phyloP scores from a whole-genome alignment of 1,284 basidiomycete genomes.

The Trichosporon inkin region DNA sequence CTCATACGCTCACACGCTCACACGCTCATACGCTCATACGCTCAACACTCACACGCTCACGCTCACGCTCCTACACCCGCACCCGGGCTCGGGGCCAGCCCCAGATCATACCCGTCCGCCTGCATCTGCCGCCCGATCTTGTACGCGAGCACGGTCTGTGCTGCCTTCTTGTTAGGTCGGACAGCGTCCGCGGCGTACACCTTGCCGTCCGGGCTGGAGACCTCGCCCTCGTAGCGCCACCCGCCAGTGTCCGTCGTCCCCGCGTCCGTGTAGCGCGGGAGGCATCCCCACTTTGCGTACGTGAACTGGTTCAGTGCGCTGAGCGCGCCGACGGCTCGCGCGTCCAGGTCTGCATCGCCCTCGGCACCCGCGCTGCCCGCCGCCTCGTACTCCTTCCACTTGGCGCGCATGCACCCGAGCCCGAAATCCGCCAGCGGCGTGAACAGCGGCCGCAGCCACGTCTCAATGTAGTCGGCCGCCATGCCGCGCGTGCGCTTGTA shows the following conservation, averaged over 20 bases:
- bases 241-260: background rate
- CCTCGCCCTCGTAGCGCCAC: constrained; percentile 9
- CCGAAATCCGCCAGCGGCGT: constrained; percentile 33
- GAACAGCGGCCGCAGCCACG: constrained; percentile 41
- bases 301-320: constrained; percentile 13
- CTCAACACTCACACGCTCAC: too few species aligned
- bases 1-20: too few species aligned
- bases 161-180: constrained; percentile 32
- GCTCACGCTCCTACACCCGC: too few species aligned
- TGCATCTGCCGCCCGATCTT: constrained; percentile 29
- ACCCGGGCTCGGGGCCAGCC: background rate
- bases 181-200: constrained; percentile 26
- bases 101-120: background rate
- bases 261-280: constrained; percentile 10
- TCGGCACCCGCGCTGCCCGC: background rate
- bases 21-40: too few species aligned
- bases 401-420: constrained; percentile 20
- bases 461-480: constrained; percentile 32
- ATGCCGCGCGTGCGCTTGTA: constrained; percentile 27
- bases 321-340: constrained; percentile 3
- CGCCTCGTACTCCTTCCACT: background rate
- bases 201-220: constrained; percentile 8
- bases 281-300: background rate
- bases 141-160: constrained; percentile 35
- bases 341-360: constrained; percentile 8